Evolutionary conservation across 1,284 basidiomycete species (phyloP), one percentile per base, ranked within the genome.

Genomic region (Quambalaria eucalypti): DNA sequence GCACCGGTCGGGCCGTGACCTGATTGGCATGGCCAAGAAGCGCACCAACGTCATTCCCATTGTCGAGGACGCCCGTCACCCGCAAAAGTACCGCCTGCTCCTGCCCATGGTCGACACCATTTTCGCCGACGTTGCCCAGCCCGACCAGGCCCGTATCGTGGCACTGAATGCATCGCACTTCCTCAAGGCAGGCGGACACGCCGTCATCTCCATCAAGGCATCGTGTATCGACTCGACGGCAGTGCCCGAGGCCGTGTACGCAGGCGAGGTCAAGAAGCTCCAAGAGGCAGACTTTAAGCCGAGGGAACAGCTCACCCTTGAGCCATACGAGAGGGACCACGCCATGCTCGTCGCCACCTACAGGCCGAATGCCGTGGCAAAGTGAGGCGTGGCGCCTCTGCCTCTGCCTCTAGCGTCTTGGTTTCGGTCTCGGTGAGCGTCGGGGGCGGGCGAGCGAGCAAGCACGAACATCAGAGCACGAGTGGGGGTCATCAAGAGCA

Each of bases 1-100:
- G 2, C 83, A 87, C 75, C 85, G 95, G 68, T 93, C 90, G 59
- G 93, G 93, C 47, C 88, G 93, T 79, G 93, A 99, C 78, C 80
- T 98, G 60, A 96, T 99, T 73, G 89, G 89, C 79, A 99, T 98
- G 95, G 93, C 95, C 52, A 97, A 98, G 81, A 97, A 97, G 80
- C 84, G 95, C 60, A 98, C 95, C 62, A 98, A 98, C 78, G 91
- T 98, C 64, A 96, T 98, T 73, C 93, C 93, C 51, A 97, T 98
- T 72, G 84, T 98, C 54, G 93, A 98, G 78, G 95, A 98, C 75
- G 93, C 93, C 30, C 90, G 93, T 90, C 66, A 89, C 96, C 68
- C 68, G 6, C 64, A 71, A 57, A 75, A 72, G 62, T 74, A 73
- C 63, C 65, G 70, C 51, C 71, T 75, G 65, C 65, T 74, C 50